phyloP scores from a whole-genome alignment of 2,329 filamentous ascomycete species.

The Diaporthe humulicola region DNA sequence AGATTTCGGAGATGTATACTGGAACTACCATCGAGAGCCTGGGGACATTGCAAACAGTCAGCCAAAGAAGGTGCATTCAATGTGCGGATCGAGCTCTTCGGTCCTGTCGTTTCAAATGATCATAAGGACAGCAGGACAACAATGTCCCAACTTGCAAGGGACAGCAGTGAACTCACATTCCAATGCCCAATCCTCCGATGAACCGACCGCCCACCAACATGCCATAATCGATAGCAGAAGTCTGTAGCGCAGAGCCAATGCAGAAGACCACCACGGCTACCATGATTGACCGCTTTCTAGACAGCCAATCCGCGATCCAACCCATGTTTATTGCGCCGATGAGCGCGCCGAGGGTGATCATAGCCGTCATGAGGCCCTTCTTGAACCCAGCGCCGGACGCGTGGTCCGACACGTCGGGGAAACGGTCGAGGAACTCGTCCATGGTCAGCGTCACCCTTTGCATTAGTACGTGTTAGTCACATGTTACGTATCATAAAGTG shows the following conservation, averaged over 20 bases:
- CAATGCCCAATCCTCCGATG: constrained; percentile 66
- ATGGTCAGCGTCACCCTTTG: constrained; percentile 54
- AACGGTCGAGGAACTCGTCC: constrained; percentile 50
- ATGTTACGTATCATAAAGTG: no score
- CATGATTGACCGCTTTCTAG: constrained; percentile 66
- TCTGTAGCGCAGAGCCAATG: constrained; percentile 66
- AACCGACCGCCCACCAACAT: constrained; percentile 68
- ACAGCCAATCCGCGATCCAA: constrained; percentile 65
- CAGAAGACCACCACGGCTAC: constrained; percentile 65
- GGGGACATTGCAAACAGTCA: background rate
- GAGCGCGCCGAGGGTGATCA: constrained; percentile 67
- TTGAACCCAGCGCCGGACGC: constrained; percentile 57
- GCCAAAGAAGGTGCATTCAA: background rate
- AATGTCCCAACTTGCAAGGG: background rate
- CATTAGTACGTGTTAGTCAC: no score
- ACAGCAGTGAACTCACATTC: constrained; percentile 46
- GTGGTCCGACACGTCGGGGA: constrained; percentile 49
- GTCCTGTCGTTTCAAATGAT: background rate
- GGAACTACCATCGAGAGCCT: constrained; percentile 59
- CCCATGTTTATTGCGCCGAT: constrained; percentile 65
- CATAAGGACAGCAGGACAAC: background rate
- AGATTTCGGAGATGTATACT: constrained; percentile 48
- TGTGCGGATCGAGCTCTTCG: background rate
- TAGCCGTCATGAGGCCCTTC: constrained; percentile 54
- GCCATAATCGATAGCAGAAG: constrained; percentile 60